Base-by-base conservation (phyloP, 352 stramenopile species). In the Phytophthora melonis region DNA sequence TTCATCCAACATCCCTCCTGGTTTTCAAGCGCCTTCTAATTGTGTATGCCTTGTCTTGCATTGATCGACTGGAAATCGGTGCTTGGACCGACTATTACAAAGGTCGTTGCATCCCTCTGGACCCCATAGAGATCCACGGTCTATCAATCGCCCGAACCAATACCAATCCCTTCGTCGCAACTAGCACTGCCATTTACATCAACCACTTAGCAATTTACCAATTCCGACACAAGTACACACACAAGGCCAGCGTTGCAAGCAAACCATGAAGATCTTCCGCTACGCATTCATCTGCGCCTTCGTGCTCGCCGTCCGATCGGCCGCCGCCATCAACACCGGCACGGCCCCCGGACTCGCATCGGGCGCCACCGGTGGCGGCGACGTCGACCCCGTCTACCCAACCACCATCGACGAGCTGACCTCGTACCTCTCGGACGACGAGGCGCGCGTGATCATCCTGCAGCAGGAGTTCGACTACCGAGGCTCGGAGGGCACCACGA, bases 371-470 rank as follows among this genome's bases (percentile, higher is more conserved):
- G 50, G 66, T 41, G 71, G 71, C 25, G 71, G 71, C n/a, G 58
- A 58, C 9, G 58, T 58, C 56, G 65, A 68, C 2, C 60, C 71
- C 3, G 66, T 78, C 6, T 78, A 74, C 61, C 71, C 71, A 47
- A 74, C 66, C 19, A 74, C 59, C 55, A 74, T 74, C 60, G 59
- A 67, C 23, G 59, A 78, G 49, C 66, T 78, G 39, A 71, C 68
- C 30, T 64, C 27, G 18, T 78, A 78, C 56, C 55, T 78, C 11
- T 58, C 27, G 41, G 73, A 77, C 56, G 73, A 74, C 9, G 59
- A 66, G 27, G 16, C 73, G 13, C 63, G 68, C 27, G 74, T 81
- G 43, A 81, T 81, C 57, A 53, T 79, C 27, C 54, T 81, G 25
- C 53, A 75, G 27, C 71, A 77, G 54, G 63, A 74, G 45, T 77